phyloP scores from a whole-genome alignment of 768 basidiomycete genomes.

The Kwoniella dejecticola region DNA sequence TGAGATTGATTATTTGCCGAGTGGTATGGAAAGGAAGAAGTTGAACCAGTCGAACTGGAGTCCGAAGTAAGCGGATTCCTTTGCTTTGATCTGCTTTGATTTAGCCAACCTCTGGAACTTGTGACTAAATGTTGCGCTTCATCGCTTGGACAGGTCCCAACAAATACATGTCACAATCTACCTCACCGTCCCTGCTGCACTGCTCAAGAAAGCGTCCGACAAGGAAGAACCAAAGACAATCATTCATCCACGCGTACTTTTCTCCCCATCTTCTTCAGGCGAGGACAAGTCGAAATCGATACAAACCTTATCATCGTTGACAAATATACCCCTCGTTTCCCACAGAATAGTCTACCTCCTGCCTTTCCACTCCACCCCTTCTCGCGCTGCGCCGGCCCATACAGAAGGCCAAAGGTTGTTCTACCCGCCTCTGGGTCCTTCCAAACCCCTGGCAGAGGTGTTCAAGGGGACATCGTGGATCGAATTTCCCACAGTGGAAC shows the following conservation, averaged over 20 bases:
- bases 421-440: conserved; percentile 66
- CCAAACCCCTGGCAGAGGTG: conserved; percentile 59
- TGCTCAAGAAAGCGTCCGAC: background rate
- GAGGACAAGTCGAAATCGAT: conserved; percentile 52
- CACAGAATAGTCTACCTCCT: conserved; percentile 30
- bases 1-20: conserved; percentile 72
- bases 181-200: conserved; percentile 64
- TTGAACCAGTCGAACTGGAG: conserved; percentile 83
- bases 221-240: conserved; percentile 5
- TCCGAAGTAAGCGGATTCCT: conserved; percentile 71
- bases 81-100: too few species aligned
- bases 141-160: conserved; percentile 61
- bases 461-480: conserved; percentile 70
- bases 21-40: conserved; percentile 77
- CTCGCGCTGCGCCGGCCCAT: conserved; percentile 20
- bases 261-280: conserved; percentile 64
- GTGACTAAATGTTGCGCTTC: too few species aligned
- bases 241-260: conserved; percentile 55
- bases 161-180: conserved; percentile 70
- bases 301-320: conserved; percentile 24
- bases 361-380: conserved; percentile 40
- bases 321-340: background rate
- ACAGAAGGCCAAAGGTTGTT: conserved; percentile 21
- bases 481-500: conserved; percentile 80
- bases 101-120: too few species aligned